Percentiles rank a stretch among this genome's conserved stretches.
These are phyloP conservation scores for Plasmopara halstedii DNA, from an alignment of 352 stramenopile genomes.

Conservation along the genomic window DNA sequence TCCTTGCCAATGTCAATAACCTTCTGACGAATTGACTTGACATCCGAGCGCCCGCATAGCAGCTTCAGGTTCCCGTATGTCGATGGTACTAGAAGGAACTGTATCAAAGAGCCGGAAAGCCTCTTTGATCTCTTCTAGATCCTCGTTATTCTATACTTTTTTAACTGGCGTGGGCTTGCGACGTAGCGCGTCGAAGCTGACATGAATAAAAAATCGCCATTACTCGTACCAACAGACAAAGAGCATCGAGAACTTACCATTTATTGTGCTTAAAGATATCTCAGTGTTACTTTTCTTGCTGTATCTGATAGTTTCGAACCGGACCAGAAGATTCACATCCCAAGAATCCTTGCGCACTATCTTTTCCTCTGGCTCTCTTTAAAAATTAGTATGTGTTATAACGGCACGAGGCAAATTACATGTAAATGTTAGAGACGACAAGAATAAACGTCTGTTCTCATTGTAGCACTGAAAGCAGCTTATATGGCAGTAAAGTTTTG, in stretches of 20 bases:
- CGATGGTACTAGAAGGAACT: constrained; percentile 85
- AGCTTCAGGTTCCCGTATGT: constrained; percentile 92
- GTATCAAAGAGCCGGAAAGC: constrained; percentile 93
- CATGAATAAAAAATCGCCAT: constrained; percentile 10
- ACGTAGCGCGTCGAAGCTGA: constrained; percentile 48
- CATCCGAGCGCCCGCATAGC: constrained; percentile 92
- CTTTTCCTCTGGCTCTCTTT: too few species aligned
- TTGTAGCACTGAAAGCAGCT: constrained; percentile 84
- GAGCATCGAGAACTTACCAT: not conserved
- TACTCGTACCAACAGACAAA: not conserved
- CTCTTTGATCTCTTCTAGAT: constrained; percentile 91
- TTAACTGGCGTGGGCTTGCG: constrained; percentile 56
- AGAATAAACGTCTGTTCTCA: constrained; percentile 69
- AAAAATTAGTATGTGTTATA: too few species aligned
- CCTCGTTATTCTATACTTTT: constrained; percentile 87
- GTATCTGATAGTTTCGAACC: too few species aligned
- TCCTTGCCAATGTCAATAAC: constrained; percentile 93
- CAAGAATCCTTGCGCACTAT: too few species aligned
- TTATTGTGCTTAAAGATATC: not conserved
- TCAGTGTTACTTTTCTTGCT: not conserved
- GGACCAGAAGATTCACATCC: too few species aligned
- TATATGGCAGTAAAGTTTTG: constrained; percentile 87
- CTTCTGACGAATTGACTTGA: constrained; percentile 87
- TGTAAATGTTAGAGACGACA: constrained; percentile 36
- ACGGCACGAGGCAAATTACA: constrained; percentile 22